Evolutionary conservation across 768 basidiomycete species (phyloP), one percentile per base, ranked within the genome.

Genomic region (Thelephora ganbajun): DNA sequence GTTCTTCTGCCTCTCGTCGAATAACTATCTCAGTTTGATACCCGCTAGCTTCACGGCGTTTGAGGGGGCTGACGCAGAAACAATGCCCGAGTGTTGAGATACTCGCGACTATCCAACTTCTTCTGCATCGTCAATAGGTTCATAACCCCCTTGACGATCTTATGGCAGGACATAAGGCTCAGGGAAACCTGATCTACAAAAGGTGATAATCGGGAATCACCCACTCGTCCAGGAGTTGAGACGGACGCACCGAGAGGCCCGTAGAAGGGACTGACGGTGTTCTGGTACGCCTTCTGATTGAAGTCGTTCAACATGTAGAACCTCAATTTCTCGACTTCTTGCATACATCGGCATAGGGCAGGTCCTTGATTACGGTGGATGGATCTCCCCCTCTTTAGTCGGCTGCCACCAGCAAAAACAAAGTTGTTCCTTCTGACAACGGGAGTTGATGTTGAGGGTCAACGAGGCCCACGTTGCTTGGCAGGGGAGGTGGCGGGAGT

Each of bases 341-440:
- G 26, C 84, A 80, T 2, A 59, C 71, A 59, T 89, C 87, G 11
- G 77, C 76, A 59, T 94, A 96, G 0, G 83, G 76, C 9, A 92
- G 64, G 57, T 97, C 94, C 63, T 91, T 93, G 91, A 80, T 18
- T 90, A 83, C 11, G 93, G 94, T 3, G 94, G 89, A 59, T 97
- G 94, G 23, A 97, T 93, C 63, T 99, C n/a, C n/a, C 96, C 47
- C 96, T 87, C 67, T 97, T 98, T 1, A 93, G 94, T n/a, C 96
- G 80, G 12, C 39, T 22, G 19, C 76, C 74, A 22, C 64, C 68
- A 51, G 71, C 69, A 49, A 63, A 61, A 23, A 73, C 71, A 11
- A 61, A 62, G 5, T 89, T 86, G 20, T 80, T 83, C 42, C 90
- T 85, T 48, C 90, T 77, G 54, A 91, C 85, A 48, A 79, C 77